Conservation (phyloP, 2,329 filamentous ascomycete species). For the Tolypocladium sp. region DNA sequence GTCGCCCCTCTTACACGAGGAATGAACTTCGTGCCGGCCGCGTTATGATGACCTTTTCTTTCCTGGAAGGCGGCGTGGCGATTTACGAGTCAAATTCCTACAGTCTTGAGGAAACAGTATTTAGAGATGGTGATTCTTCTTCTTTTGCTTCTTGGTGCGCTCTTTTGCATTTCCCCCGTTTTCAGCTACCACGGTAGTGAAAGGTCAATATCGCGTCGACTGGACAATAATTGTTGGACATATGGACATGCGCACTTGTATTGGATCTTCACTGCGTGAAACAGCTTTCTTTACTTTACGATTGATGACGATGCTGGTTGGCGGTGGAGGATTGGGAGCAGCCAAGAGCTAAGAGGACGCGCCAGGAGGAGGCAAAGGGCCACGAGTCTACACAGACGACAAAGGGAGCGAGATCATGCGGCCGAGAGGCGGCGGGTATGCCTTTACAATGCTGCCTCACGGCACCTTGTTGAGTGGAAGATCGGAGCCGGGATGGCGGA, state of each 20-base stretch:
- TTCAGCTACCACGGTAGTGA: neutral
- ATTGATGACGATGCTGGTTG: conserved; percentile 6
- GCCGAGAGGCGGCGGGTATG: conserved; percentile 2
- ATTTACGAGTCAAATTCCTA: neutral
- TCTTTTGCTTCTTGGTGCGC: conserved; percentile 3
- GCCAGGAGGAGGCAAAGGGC: conserved; percentile 1
- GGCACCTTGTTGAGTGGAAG: conserved; percentile 27
- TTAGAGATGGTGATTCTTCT: neutral
- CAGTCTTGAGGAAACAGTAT: neutral
- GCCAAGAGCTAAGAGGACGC: neutral
- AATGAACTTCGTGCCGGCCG: neutral
- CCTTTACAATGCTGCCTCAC: conserved; percentile 38
- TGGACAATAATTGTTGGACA: neutral
- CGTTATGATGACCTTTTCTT: neutral
- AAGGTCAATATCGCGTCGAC: neutral
- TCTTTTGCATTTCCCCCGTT: neutral
- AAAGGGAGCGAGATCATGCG: conserved; percentile 6
- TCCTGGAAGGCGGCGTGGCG: neutral
- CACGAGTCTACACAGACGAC: neutral
- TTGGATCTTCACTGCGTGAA: neutral
- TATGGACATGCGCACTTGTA: neutral
- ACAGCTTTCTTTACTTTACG: conserved; percentile 5
- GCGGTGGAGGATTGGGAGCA: neutral
- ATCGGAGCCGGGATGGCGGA: neutral
- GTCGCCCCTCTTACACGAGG: neutral